phyloP scores from a whole-genome alignment of 2,329 filamentous ascomycete genomes.

The Dendryphion nanum region DNA sequence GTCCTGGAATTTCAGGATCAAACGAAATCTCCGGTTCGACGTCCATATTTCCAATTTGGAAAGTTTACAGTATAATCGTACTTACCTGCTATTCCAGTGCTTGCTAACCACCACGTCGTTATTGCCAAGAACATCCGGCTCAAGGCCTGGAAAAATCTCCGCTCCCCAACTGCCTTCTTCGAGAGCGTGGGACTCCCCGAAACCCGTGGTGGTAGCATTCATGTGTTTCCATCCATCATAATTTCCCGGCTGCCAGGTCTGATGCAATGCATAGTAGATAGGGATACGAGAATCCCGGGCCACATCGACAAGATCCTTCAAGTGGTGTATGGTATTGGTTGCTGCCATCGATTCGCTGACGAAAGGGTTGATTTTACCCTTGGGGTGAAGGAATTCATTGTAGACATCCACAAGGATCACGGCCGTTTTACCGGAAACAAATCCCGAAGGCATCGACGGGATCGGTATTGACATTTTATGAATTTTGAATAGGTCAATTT shows the following conservation, averaged over 20 bases:
- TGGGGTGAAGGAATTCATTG: conserved; percentile 21
- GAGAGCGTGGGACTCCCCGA: conserved; percentile 18
- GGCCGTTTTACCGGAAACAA: conserved; percentile 31
- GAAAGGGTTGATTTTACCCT: conserved; percentile 13
- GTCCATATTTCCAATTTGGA: background rate
- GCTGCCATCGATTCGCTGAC: conserved; percentile 8
- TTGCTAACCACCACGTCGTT: conserved; percentile 21
- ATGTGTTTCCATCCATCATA: conserved; percentile 29
- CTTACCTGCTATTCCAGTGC: conserved; percentile 31
- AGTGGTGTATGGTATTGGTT: background rate
- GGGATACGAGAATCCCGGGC: background rate
- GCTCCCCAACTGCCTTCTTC: conserved; percentile 28
- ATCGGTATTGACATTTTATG: background rate
- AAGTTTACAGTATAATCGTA: background rate
- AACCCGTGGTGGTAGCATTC: conserved; percentile 12
- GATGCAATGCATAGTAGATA: conserved; percentile 36
- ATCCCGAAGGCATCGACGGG: background rate
- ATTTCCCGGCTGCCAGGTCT: conserved; percentile 19
- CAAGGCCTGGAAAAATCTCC: conserved; percentile 23
- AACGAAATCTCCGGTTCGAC: background rate
- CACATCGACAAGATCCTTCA: background rate
- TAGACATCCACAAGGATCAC: conserved; percentile 22
- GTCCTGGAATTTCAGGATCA: background rate
- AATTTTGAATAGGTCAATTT: too few relatives aligned
- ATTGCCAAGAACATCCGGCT: conserved; percentile 15